Evolutionary conservation across 192 early-diverging fungal species (phyloP).

Genomic region (Martensiomyces pterosporus): DNA sequence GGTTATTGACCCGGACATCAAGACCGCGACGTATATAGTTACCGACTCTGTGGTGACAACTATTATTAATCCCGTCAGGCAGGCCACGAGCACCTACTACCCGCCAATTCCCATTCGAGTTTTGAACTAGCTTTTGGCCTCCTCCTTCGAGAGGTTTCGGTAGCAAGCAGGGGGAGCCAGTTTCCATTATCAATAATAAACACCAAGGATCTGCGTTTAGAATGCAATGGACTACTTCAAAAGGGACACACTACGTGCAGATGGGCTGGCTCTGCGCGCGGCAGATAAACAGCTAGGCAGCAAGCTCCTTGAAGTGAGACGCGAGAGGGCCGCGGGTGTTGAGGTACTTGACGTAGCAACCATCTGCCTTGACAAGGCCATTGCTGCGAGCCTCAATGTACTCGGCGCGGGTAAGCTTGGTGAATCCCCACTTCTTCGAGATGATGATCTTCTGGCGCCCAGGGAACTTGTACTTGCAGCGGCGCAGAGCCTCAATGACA

Average conservation of each 20-base stretch:
- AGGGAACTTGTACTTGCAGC: conserved; percentile 99
- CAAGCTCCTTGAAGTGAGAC: conserved; percentile 43
- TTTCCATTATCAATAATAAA: too few species aligned
- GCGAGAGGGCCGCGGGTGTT: conserved; percentile 74
- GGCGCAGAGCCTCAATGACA: conserved; percentile 89
- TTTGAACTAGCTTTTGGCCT: too few species aligned
- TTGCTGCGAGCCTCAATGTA: conserved; percentile 73
- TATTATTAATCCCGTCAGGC: not conserved
- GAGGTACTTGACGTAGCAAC: conserved; percentile 94
- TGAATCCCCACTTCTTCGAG: conserved; percentile 99
- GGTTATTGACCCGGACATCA: not conserved
- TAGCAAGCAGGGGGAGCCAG: too few species aligned
- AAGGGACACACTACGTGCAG: too few species aligned
- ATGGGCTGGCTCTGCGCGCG: too few species aligned
- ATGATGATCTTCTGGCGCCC: conserved; percentile 98
- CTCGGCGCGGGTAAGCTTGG: conserved; percentile 90
- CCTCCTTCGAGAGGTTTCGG: too few species aligned
- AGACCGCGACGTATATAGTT: not conserved
- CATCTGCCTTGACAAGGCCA: conserved; percentile 84
- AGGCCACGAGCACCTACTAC: not conserved
- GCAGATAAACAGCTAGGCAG: too few species aligned
- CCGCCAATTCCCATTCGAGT: too few species aligned
- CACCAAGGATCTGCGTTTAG: too few species aligned
- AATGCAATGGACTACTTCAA: too few species aligned
- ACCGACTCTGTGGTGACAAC: not conserved